phyloP scores from a whole-genome alignment of 495 filamentous ascomycete genomes.

The Opeltia flavorubescens region DNA sequence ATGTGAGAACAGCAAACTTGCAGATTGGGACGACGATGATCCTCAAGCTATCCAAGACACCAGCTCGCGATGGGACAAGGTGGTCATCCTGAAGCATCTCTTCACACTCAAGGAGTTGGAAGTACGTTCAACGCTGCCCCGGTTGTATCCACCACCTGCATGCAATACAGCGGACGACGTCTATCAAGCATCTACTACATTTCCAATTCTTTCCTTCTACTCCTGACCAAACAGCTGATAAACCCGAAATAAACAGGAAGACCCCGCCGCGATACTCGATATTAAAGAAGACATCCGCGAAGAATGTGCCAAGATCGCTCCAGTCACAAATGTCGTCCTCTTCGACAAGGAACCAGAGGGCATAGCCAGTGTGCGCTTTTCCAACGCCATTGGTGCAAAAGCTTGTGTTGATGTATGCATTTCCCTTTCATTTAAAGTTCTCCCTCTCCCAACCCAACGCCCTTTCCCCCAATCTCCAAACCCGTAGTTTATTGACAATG shows the following conservation, averaged over 20 bases:
- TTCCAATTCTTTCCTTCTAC: neutral
- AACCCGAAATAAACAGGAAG: constrained; percentile 36
- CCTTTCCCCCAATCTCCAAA: neutral
- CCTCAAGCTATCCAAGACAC: constrained; percentile 41
- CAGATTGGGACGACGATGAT: constrained; percentile 89
- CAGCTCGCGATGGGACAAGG: constrained; percentile 52
- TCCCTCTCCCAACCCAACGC: neutral
- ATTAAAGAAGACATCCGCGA: constrained; percentile 91
- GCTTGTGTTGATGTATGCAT: constrained; percentile 49
- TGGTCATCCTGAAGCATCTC: constrained; percentile 86
- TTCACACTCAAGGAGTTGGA: constrained; percentile 78
- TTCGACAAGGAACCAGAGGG: constrained; percentile 87
- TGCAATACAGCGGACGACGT: neutral
- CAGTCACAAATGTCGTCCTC: constrained; percentile 80
- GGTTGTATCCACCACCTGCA: neutral
- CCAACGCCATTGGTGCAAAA: constrained; percentile 50
- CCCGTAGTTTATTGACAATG: neutral
- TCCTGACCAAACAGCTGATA: neutral
- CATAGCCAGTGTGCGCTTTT: constrained; percentile 71
- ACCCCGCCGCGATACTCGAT: constrained; percentile 69
- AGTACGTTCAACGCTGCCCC: constrained; percentile 20
- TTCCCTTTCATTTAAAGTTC: constrained; percentile 1
- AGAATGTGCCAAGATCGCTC: constrained; percentile 74
- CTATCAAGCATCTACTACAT: neutral
- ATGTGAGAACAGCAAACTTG: constrained; percentile 48